Evolutionary conservation across 331 rosid species (phyloP).

Genomic region (Ulmus americana): DNA sequence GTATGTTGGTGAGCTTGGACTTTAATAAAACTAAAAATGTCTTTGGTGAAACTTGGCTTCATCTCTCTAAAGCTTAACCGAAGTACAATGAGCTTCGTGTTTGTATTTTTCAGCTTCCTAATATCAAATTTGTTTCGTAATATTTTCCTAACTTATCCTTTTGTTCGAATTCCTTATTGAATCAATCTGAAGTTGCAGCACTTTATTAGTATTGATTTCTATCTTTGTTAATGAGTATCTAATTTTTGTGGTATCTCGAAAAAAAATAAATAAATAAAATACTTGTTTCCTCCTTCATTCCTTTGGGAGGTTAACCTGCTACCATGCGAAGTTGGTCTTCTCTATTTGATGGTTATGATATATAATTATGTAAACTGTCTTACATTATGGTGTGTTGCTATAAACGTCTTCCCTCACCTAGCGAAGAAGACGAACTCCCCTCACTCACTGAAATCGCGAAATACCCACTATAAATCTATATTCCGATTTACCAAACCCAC

Average conservation of each 20-base stretch:
- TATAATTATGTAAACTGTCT: slow-evolving; percentile 1
- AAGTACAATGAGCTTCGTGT: background rate
- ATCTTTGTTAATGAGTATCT: background rate
- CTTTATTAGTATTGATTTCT: background rate
- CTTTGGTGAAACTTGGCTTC: too few relatives aligned
- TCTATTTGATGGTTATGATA: background rate
- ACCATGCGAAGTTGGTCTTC: background rate
- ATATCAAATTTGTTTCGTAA: background rate
- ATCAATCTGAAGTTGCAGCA: background rate
- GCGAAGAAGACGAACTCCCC: too few relatives aligned
- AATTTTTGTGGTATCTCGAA: background rate
- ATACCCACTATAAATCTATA: too few relatives aligned
- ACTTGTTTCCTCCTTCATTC: background rate
- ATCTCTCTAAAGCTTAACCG: background rate
- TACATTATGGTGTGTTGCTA: slow-evolving; percentile 14
- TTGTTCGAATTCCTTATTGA: background rate
- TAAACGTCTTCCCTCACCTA: background rate
- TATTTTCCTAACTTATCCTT: background rate
- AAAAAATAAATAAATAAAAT: too few relatives aligned
- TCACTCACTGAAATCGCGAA: too few relatives aligned
- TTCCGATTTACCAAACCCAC: too few relatives aligned
- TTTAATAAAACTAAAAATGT: too few relatives aligned
- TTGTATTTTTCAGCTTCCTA: background rate
- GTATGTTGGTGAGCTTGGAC: too few relatives aligned
- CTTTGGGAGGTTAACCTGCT: background rate